phyloP scores from a whole-genome alignment of 2,329 filamentous ascomycete species.

The Talaromyces sp. region DNA sequence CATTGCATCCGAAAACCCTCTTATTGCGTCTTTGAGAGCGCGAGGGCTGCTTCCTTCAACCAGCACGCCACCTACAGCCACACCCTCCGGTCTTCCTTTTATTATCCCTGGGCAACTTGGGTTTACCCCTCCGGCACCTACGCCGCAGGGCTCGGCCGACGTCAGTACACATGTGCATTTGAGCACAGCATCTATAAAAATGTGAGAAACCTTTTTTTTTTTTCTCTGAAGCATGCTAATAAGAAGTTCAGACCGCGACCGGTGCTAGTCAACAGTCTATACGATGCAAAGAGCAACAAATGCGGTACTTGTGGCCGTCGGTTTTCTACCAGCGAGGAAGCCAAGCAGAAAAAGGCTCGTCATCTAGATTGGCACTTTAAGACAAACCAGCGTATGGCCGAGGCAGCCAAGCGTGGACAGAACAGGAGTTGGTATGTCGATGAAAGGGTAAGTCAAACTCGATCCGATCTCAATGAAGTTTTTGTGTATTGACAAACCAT shows the following conservation, averaged over 20 bases:
- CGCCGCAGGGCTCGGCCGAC: conserved; percentile 21
- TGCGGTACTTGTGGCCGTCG: conserved; percentile 89
- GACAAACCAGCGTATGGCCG: conserved; percentile 81
- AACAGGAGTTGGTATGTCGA: conserved; percentile 95
- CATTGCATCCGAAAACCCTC: conserved; percentile 49
- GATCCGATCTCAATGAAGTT: neutral
- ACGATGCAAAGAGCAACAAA: conserved; percentile 76
- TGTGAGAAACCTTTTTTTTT: conserved; percentile 40
- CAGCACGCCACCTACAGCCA: conserved; percentile 29
- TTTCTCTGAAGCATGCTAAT: conserved; percentile 26
- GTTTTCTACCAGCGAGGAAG: conserved; percentile 71
- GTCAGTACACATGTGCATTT: conserved; percentile 44
- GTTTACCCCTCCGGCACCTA: conserved; percentile 32
- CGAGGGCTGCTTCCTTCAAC: conserved; percentile 58
- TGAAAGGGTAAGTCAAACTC: conserved; percentile 59
- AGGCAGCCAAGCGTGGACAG: conserved; percentile 78
- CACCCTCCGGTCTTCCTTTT: conserved; percentile 35
- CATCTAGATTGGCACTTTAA: conserved; percentile 99
- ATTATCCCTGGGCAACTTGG: conserved; percentile 33
- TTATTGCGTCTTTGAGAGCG: conserved; percentile 63
- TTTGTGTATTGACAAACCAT: conserved; percentile 16
- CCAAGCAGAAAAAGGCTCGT: conserved; percentile 76
- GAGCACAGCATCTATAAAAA: conserved; percentile 65
- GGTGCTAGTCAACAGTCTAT: conserved; percentile 66
- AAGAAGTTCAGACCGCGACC: conserved; percentile 60